Evolutionary conservation across 2,329 filamentous ascomycete species (phyloP), one percentile per base, ranked within the genome.

Genomic region (Xylaria polymorpha): DNA sequence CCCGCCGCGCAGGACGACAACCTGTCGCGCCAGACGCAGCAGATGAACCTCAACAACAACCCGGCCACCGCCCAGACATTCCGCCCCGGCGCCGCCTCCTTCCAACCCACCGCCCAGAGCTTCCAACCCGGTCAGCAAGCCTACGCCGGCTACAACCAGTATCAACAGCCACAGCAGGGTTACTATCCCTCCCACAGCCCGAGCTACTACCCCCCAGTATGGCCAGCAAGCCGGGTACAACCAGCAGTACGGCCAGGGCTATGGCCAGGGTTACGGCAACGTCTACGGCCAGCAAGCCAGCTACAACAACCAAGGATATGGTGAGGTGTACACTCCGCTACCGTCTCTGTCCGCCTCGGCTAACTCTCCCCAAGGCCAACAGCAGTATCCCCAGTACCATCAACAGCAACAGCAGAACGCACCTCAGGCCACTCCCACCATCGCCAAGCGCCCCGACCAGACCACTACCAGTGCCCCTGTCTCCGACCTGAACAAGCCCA

Each of bases 61-160:
- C 77, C 74, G 75, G 82, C 86, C 41, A 83, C 80, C 69, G 86
- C 83, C 14, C 81, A 83, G 22, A 78, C 83, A 20, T 94, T 94
- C 85, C 86, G 85, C 12, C 90, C 91, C 14, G 90, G 88, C 68
- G 90, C 89, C 67, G 83, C 88, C 68, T 86, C 91, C 22, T 96
- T 97, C 83, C 88, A 91, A 57, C 93, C 93, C 20, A 89, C 88
- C 59, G 92, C 91, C 41, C 83, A 88, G 71, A 80, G 87, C 25
- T 95, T 94, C 80, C 88, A 91, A 66, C 92, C 92, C 9, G 91
- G 91, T 58, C 92, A 94, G 79, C 82, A 83, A 69, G 94, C 86
- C 75, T 89, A 84, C 64, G 85, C 89, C 71, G 87, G 83, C 72
- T 91, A 86, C 57, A 83, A 82, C 50, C 87, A 88, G 74, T 86